Evolutionary conservation across 2,329 filamentous ascomycete genomes (phyloP).

Genomic region (Falciphora oryzae): DNA sequence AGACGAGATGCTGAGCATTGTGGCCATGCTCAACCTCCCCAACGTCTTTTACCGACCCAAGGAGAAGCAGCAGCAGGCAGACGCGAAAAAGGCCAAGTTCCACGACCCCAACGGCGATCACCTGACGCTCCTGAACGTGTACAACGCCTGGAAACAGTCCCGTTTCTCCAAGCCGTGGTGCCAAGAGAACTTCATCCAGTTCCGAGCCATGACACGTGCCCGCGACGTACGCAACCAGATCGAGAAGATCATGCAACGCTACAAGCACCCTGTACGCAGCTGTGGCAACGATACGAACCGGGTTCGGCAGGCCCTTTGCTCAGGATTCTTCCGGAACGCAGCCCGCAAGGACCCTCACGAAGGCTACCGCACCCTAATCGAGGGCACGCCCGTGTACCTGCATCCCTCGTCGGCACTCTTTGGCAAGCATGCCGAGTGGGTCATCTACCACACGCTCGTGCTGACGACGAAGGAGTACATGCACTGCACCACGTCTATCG

Average conservation of each 20-base stretch:
- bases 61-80: constrained; percentile 92
- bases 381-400: constrained; percentile 90
- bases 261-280: constrained; percentile 73
- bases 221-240: constrained; percentile 92
- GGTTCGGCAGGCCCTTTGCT: constrained; percentile 83
- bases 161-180: constrained; percentile 86
- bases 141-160: constrained; percentile 90
- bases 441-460: constrained; percentile 87
- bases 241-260: constrained; percentile 87
- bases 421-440: constrained; percentile 93
- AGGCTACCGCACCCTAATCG: constrained; percentile 95
- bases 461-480: constrained; percentile 98
- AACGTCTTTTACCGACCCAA: constrained; percentile 93
- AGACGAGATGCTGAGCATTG: constrained; percentile 90
- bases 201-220: constrained; percentile 78
- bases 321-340: constrained; percentile 92
- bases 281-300: constrained; percentile 84
- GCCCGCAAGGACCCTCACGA: constrained; percentile 94
- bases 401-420: constrained; percentile 90
- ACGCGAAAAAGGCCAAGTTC: constrained; percentile 97
- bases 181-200: constrained; percentile 96
- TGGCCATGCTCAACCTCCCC: constrained; percentile 85
- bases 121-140: constrained; percentile 90
- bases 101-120: constrained; percentile 94
- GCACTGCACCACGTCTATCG: constrained; percentile 88